phyloP scores from a whole-genome alignment of 768 basidiomycete genomes.

The Mrakia gelida region DNA sequence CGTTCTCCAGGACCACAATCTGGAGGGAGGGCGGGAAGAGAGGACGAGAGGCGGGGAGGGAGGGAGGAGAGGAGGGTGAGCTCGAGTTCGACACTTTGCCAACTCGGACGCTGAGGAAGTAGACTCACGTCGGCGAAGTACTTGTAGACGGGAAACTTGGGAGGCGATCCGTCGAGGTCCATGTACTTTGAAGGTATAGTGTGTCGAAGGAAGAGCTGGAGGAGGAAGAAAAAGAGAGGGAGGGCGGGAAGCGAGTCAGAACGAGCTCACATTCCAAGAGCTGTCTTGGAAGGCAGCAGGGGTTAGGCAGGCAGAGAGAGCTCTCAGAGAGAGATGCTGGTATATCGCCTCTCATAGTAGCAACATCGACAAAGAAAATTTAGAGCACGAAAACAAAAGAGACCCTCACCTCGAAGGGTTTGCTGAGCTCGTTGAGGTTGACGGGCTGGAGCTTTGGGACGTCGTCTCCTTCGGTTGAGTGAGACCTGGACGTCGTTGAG shows the following conservation, averaged over 20 bases:
- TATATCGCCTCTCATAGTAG: no score
- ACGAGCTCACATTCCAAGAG: background rate
- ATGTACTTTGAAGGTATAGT: background rate
- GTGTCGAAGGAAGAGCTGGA: constrained; percentile 2
- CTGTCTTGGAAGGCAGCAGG: background rate
- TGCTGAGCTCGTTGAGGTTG: background rate
- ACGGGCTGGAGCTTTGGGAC: background rate
- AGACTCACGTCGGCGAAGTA: background rate
- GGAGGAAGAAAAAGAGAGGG: background rate
- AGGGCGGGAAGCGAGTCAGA: background rate
- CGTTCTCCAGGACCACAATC: background rate
- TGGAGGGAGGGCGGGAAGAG: background rate
- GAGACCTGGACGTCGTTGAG: background rate
- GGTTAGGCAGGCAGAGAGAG: background rate
- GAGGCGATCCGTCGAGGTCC: background rate
- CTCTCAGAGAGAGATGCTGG: background rate
- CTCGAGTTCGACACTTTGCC: background rate
- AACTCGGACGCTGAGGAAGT: background rate
- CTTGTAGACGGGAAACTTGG: background rate
- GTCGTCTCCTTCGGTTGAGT: background rate
- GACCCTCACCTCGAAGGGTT: background rate
- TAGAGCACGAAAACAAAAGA: no score
- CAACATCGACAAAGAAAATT: no score
- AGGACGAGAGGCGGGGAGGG: background rate
- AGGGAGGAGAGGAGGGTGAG: background rate